These are phyloP conservation scores for Quillaja saponaria DNA, from an alignment of 306 rosid genomes.

Conservation along the genomic window DNA sequence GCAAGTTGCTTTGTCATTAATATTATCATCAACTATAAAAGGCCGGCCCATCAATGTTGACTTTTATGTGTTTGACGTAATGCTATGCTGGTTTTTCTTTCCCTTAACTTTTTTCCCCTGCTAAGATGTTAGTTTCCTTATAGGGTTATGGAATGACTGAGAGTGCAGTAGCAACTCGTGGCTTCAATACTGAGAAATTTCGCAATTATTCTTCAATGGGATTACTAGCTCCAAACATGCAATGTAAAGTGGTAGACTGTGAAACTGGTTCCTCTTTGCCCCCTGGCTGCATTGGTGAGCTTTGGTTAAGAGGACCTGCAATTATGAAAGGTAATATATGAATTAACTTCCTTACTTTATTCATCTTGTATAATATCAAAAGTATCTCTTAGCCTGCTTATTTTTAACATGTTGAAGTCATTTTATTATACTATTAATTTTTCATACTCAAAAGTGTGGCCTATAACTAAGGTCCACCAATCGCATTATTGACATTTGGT, in stretches of 20 bases:
- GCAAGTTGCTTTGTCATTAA: background rate
- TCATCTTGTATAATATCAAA: background rate
- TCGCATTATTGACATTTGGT: too few species aligned
- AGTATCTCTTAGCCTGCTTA: too few species aligned
- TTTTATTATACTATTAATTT: too few species aligned
- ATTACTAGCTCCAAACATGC: conserved; percentile 82
- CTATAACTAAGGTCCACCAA: too few species aligned
- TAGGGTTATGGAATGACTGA: conserved; percentile 98
- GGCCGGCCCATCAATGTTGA: too few species aligned
- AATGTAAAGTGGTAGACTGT: conserved; percentile 82
- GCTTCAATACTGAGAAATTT: conserved; percentile 66
- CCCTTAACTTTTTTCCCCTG: too few species aligned
- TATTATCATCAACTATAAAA: too few species aligned
- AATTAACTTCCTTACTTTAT: background rate
- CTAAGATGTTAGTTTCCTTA: too few species aligned
- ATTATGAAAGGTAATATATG: conserved; percentile 65
- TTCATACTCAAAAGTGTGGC: too few species aligned
- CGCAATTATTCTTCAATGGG: conserved; percentile 70
- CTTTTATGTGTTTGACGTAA: too few species aligned
- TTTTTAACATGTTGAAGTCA: too few species aligned
- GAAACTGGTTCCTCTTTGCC: conserved; percentile 58
- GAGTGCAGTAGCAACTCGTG: conserved; percentile 73
- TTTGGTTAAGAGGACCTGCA: conserved; percentile 82
- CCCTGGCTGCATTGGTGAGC: conserved; percentile 74
- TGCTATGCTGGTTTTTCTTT: too few species aligned